Evolutionary conservation across 2,329 filamentous ascomycete species (phyloP).

Genomic region (Fusarium sp.): DNA sequence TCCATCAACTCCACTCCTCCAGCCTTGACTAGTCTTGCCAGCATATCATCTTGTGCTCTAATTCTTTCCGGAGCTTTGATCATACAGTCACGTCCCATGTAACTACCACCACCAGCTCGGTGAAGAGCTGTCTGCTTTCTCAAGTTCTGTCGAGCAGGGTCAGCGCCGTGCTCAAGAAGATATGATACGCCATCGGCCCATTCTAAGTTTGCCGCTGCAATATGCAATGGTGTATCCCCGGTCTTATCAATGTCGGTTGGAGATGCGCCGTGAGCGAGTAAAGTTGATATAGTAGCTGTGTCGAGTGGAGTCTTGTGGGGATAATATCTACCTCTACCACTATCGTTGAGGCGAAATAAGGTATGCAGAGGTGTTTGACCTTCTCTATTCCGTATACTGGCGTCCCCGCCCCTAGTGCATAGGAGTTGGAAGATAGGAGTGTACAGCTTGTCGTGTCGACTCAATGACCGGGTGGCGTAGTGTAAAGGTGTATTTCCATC

Average conservation of each 20-base stretch:
- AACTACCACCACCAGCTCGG: not conserved
- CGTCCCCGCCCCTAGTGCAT: not conserved
- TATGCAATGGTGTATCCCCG: not conserved
- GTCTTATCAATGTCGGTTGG: not conserved
- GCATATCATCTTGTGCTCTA: not conserved
- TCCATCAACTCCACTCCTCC: not conserved
- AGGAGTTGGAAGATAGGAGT: accelerated
- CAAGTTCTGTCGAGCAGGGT: not conserved
- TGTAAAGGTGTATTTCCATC: not conserved
- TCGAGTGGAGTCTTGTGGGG: not conserved
- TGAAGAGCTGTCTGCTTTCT: not conserved
- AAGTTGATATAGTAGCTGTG: not conserved
- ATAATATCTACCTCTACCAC: not conserved
- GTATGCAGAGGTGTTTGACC: not conserved
- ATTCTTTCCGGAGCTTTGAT: not conserved
- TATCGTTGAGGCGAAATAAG: not conserved
- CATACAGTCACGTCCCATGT: not conserved
- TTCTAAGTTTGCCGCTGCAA: not conserved
- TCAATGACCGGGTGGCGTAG: not conserved
- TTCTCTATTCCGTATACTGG: not conserved
- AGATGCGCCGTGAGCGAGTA: not conserved
- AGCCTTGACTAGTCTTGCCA: not conserved
- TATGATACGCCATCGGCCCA: not conserved
- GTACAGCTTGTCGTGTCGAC: not conserved
- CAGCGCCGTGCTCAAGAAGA: not conserved